Evolutionary conservation across 768 basidiomycete species (phyloP), one percentile per base, ranked within the genome.

Genomic region (Hysterangium stoloniferum): DNA sequence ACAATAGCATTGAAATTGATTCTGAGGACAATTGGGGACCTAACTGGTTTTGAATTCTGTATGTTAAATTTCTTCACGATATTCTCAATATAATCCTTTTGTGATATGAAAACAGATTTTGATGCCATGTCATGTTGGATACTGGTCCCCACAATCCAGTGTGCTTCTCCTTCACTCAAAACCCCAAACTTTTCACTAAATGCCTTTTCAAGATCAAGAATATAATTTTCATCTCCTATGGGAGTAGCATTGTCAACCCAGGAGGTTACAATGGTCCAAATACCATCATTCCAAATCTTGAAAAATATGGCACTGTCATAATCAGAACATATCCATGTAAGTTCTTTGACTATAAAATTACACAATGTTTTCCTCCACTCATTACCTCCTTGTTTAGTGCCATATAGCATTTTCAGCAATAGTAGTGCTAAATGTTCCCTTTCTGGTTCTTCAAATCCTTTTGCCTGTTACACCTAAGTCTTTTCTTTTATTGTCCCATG

Each of bases 291-390:
- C 45, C 0, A 35, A 15, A 1, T 53, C 50, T 2, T 62, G 28
- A 28, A 54, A 58, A 42, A 70, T 70, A 11, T 71, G 52, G 38
- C 67, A 71, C 0, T 58, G 57, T 29, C 73, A 64, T n/a, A 61
- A 61, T 1, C 52, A 29, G 0, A 68, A 58, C 0, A 56, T 45
- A 0, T 49, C 61, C 41, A 73, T 73, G 0, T 64, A 64, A 56
- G 65, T 61, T 31, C n/a, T 34, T 34, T 15, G 0, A 56, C 12
- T 52, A 74, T 59, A 0, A 57, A 56, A 0, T 57, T 43, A 20
- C 68, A 50, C 37, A 71, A 42, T 0, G 57, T 64, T 29, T 65
- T 55, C 46, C 73, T 68, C 66, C n/a, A n/a, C 4, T 63, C 50
- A 1, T 58, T 31, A 1, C 64, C 62, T 5, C 55, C 57, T 44